Evolutionary conservation across 768 basidiomycete species (phyloP), one percentile per base, ranked within the genome.

Genomic region (Coprinopsis marcescibilis): DNA sequence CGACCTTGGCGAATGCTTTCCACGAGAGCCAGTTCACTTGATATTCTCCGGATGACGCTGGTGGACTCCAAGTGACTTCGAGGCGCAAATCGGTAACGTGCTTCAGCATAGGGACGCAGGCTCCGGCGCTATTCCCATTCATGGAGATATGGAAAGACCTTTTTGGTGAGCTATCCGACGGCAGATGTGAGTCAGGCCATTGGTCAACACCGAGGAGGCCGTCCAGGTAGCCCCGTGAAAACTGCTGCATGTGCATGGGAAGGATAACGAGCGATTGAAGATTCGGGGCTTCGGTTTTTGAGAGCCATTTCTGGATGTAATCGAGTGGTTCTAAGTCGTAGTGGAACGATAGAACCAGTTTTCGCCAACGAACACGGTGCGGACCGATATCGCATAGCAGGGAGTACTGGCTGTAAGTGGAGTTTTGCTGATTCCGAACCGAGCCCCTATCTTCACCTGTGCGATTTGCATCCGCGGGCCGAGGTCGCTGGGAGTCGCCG

Each of bases 11-110:
- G 24, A 49, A 49, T 2, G 23, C 15, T 1, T 42, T 23, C 40
- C 40, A 49, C 13, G 40, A 25, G 4, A 49, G 21, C 48, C 48
- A 49, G 13, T 41, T 5, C 4, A 30, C 10, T 23, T 40, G 39
- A 17, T 26, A 24, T 11, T 26, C 24, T 3, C 43, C 48, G 21
- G 15, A 23, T n/a, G n/a, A n/a, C n/a, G n/a, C n/a, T 11, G 14
- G 41, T n/a, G 4, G n/a, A 10, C 19, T 20, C 41, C 41, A 41
- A 10, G 19, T 35, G 19, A 43, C 32, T 17, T 49, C 41, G 3
- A 49, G 19, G 11, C 48, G 48, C 8, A 49, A 34, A 21, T 49
- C 48, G 2, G 48, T 43, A 17, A 43, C 33, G 14, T 21, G 17
- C 12, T 23, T 23, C 2, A 49, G 13, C 8, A 37, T 17, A 14